Conservation (phyloP, 208 protist genomes). For the Acanthamoeba triangularis region DNA sequence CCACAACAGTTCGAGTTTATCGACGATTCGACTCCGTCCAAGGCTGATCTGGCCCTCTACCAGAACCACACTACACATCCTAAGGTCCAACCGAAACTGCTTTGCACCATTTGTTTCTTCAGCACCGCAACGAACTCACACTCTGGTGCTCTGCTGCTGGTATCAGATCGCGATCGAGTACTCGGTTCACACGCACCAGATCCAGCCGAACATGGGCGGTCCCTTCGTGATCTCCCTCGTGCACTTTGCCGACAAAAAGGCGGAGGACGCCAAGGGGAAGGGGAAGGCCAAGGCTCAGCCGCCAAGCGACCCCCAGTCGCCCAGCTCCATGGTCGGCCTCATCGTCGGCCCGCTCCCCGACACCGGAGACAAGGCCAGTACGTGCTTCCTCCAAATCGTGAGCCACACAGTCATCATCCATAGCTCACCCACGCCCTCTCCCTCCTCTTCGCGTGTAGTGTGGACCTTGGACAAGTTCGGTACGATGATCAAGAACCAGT, state of each 20-base stretch:
- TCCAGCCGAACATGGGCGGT: conserved; percentile 23
- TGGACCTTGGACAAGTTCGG: conserved; percentile 46
- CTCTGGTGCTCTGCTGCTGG: not conserved
- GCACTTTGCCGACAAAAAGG: conserved; percentile 32
- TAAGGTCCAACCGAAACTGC: not conserved
- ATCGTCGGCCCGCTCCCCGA: conserved; percentile 25
- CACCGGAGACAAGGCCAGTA: not conserved
- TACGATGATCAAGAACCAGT: conserved; percentile 32
- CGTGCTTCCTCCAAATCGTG: not conserved
- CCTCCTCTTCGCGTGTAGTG: not conserved
- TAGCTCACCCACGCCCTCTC: not conserved
- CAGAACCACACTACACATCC: conserved; percentile 37
- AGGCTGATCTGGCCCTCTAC: not conserved
- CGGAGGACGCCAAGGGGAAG: conserved; percentile 2
- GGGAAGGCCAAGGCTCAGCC: not conserved
- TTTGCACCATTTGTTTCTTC: no score
- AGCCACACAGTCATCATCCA: no score
- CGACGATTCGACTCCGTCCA: not conserved
- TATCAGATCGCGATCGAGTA: conserved; percentile 18
- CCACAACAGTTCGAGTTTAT: conserved; percentile 40
- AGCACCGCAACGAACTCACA: not conserved
- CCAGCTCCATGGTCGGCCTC: conserved; percentile 25
- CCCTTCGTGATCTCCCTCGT: conserved; percentile 8
- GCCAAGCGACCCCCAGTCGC: not conserved
- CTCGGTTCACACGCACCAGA: not conserved